A percentile compares a stretch with the other conserved stretches of the same genome.
phyloP scores from a whole-genome alignment of 495 filamentous ascomycete species.

The Penicillium canescens region DNA sequence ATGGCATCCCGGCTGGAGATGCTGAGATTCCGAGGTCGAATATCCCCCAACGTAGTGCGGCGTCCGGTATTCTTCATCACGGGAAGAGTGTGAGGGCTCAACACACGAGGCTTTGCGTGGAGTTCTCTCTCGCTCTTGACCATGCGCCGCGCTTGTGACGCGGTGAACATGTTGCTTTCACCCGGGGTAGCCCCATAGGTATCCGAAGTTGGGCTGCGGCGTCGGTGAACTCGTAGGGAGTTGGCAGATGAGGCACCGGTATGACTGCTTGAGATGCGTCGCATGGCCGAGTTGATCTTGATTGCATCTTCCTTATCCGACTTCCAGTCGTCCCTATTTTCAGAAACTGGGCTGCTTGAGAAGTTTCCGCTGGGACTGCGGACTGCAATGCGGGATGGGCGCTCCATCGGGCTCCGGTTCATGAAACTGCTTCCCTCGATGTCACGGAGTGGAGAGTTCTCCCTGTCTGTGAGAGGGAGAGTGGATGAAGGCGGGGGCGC shows the following conservation, averaged over 20 bases:
- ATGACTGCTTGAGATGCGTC: conserved; percentile 49
- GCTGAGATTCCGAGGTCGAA: conserved; percentile 45
- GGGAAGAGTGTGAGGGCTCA: conserved; percentile 65
- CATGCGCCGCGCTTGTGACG: conserved; percentile 69
- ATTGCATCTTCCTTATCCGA: conserved; percentile 57
- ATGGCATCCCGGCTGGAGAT: conserved; percentile 44
- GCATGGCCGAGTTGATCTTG: conserved; percentile 64
- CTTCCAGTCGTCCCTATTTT: conserved; percentile 46
- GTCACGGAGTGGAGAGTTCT: conserved; percentile 65
- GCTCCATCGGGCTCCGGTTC: conserved; percentile 53
- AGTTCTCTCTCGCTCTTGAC: conserved; percentile 63
- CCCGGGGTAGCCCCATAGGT: conserved; percentile 56
- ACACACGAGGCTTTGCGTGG: conserved; percentile 55
- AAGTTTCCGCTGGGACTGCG: conserved; percentile 49
- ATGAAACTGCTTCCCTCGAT: conserved; percentile 60
- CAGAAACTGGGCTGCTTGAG: conserved; percentile 38
- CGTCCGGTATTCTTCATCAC: conserved; percentile 60
- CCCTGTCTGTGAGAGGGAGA: conserved; percentile 61
- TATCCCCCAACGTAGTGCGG: conserved; percentile 52
- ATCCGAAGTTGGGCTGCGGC: conserved; percentile 61
- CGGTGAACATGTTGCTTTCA: conserved; percentile 64
- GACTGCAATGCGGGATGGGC: conserved; percentile 51
- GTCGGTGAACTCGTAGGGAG: conserved; percentile 51
- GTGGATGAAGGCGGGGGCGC: conserved; percentile 58
- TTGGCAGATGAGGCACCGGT: conserved; percentile 26